These are phyloP conservation scores for Fusarium neocosmosporiellum DNA, from an alignment of 2,329 filamentous ascomycete genomes.

Conservation along the genomic window DNA sequence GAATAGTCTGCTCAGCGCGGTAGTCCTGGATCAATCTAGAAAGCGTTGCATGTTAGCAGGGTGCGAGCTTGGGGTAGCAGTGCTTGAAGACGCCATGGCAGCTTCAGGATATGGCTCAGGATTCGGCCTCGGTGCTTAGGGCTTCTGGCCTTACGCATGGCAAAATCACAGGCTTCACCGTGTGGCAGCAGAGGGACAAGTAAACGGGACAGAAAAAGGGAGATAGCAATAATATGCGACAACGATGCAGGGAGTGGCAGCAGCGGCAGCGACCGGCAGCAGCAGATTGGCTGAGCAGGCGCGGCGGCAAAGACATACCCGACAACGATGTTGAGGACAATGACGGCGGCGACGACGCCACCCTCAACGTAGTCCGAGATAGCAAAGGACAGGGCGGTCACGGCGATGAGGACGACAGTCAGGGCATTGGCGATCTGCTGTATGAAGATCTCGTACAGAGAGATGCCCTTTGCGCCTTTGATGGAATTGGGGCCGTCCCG, in stretches of 20 bases:
- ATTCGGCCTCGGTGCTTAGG: conserved; percentile 42
- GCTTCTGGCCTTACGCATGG: conserved; percentile 40
- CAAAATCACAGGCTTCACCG: conserved; percentile 45
- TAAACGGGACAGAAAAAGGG: conserved; percentile 14
- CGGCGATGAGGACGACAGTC: conserved; percentile 79
- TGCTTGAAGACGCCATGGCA: conserved; percentile 33
- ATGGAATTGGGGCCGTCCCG: conserved; percentile 77
- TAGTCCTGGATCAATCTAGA: conserved; percentile 69
- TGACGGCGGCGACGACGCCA: conserved; percentile 72
- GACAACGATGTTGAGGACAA: conserved; percentile 74
- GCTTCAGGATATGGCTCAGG: conserved; percentile 44
- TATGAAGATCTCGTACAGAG: conserved; percentile 79
- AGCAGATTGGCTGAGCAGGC: conserved; percentile 34
- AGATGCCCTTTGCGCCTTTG: conserved; percentile 77
- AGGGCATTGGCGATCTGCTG: conserved; percentile 82
- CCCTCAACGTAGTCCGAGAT: conserved; percentile 74
- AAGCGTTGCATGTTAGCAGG: conserved; percentile 40
- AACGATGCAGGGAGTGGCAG: conserved; percentile 26
- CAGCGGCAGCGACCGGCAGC: conserved; percentile 30
- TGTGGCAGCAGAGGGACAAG: conserved; percentile 35
- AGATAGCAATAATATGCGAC: conserved; percentile 35
- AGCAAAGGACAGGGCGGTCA: conserved; percentile 76
- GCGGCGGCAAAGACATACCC: conserved; percentile 59
- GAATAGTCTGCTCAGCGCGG: conserved; percentile 70
- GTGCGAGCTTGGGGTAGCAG: conserved; percentile 28